phyloP scores from a whole-genome alignment of 352 stramenopile species.

The Pythium brassicae region DNA sequence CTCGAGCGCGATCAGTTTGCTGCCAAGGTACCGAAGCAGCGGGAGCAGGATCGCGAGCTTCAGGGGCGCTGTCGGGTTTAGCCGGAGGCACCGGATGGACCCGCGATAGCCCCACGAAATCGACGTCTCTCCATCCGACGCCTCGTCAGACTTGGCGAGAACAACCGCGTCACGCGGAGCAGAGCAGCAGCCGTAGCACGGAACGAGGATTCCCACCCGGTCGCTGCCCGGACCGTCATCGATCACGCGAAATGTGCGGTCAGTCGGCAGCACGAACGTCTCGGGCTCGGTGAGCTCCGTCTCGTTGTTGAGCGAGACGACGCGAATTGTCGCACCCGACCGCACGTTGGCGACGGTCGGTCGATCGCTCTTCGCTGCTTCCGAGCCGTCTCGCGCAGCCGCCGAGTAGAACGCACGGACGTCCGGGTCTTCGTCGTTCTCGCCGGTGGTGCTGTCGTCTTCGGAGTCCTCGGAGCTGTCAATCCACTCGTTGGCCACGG shows the following conservation, averaged over 20 bases:
- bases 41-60: background rate
- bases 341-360: background rate
- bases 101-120: background rate
- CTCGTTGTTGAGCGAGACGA: background rate
- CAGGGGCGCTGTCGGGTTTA: background rate
- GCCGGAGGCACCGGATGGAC: background rate
- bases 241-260: slow-evolving; percentile 2
- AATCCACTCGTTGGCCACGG: background rate
- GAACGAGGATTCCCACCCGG: background rate
- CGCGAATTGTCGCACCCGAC: background rate
- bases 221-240: background rate
- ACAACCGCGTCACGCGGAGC: background rate
- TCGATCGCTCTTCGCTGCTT: background rate
- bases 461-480: background rate
- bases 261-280: background rate
- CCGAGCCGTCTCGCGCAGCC: background rate
- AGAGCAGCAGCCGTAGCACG: background rate
- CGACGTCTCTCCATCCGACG: background rate
- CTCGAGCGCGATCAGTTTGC: background rate
- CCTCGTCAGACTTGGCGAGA: background rate
- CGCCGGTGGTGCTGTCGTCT: background rate
- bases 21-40: slow-evolving; percentile 1
- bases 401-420: background rate
- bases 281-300: background rate
- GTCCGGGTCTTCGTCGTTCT: background rate